Percentiles rank a stretch among this genome's conserved stretches.
phyloP scores from a whole-genome alignment of 2,329 filamentous ascomycete species.

The Aspergillus chevalieri region DNA sequence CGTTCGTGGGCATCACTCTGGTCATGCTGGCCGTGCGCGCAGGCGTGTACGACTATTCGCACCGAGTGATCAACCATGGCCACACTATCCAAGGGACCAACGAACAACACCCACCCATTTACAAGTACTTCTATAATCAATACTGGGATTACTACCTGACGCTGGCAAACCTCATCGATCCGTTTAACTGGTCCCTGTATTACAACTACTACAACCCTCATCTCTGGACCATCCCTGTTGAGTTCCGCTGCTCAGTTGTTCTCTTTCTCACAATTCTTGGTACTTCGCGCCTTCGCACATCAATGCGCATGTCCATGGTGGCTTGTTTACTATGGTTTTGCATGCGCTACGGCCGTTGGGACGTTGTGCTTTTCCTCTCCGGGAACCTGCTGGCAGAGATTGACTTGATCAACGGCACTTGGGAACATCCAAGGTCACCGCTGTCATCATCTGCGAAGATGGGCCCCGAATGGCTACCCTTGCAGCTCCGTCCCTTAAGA shows the following conservation, averaged over 20 bases:
- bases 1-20: slow-evolving; percentile 34
- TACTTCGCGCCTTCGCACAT: slow-evolving; percentile 30
- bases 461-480: neutral
- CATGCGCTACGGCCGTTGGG: slow-evolving; percentile 39
- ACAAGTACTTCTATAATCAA: slow-evolving; percentile 27
- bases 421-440: slow-evolving; percentile 19
- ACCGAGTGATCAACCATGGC: slow-evolving; percentile 29
- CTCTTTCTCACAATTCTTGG: slow-evolving; percentile 38
- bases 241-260: slow-evolving; percentile 41
- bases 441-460: slow-evolving; percentile 15
- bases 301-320: slow-evolving; percentile 30
- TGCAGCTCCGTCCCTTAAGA: slow-evolving; percentile 16
- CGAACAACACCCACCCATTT: slow-evolving; percentile 39
- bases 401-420: slow-evolving; percentile 35
- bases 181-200: slow-evolving; percentile 34
- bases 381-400: slow-evolving; percentile 41
- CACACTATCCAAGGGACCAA: slow-evolving; percentile 35
- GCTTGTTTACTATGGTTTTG: slow-evolving; percentile 32
- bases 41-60: slow-evolving; percentile 37
- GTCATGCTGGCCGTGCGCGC: slow-evolving; percentile 38
- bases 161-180: slow-evolving; percentile 29
- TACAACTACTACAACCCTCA: slow-evolving; percentile 43
- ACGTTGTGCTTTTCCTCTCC: slow-evolving; percentile 37
- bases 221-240: slow-evolving; percentile 43
- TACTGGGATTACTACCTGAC: slow-evolving; percentile 33